A percentile compares a stretch with the other conserved stretches of the same genome.
phyloP scores from a whole-genome alignment of 2,329 filamentous ascomycete species.

The Talaromyces pinophilus region DNA sequence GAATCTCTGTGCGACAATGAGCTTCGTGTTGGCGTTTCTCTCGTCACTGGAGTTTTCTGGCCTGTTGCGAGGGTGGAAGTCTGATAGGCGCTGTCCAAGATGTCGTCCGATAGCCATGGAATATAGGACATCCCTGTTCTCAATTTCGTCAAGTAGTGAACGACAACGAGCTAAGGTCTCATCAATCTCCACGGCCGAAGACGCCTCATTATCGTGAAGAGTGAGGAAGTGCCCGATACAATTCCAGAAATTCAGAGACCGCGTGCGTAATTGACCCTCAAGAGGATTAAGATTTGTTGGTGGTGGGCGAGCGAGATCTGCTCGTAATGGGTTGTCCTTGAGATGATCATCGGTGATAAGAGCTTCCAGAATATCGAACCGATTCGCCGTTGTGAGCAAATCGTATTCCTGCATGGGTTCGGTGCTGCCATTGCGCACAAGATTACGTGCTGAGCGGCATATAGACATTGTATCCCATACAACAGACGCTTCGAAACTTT shows the following conservation, averaged over 20 bases:
- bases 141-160: slow-evolving; percentile 71
- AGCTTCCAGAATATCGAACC: slow-evolving; percentile 73
- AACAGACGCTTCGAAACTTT: slow-evolving; percentile 60
- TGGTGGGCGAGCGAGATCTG: slow-evolving; percentile 43
- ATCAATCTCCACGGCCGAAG: slow-evolving; percentile 60
- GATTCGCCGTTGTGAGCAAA: slow-evolving; percentile 63
- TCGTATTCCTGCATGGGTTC: slow-evolving; percentile 54
- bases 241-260: slow-evolving; percentile 81
- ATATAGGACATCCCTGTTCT: slow-evolving; percentile 89
- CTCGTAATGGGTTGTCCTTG: slow-evolving; percentile 50
- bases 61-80: slow-evolving; percentile 59
- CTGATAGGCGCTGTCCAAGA: slow-evolving; percentile 65
- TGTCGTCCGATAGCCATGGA: slow-evolving; percentile 80
- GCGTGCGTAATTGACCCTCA: slow-evolving; percentile 56
- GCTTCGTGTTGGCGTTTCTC: slow-evolving; percentile 65
- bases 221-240: slow-evolving; percentile 71
- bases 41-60: slow-evolving; percentile 63
- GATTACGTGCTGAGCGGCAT: slow-evolving; percentile 48
- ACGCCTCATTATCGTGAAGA: slow-evolving; percentile 61
- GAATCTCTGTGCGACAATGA: slow-evolving; percentile 70
- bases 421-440: slow-evolving; percentile 38
- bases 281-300: slow-evolving; percentile 39
- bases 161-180: slow-evolving; percentile 66
- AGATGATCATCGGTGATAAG: slow-evolving; percentile 73
- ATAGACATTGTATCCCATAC: slow-evolving; percentile 62